phyloP scores from a whole-genome alignment of 176 grass and related monocot species.

The Urochloa ruziziensis region DNA sequence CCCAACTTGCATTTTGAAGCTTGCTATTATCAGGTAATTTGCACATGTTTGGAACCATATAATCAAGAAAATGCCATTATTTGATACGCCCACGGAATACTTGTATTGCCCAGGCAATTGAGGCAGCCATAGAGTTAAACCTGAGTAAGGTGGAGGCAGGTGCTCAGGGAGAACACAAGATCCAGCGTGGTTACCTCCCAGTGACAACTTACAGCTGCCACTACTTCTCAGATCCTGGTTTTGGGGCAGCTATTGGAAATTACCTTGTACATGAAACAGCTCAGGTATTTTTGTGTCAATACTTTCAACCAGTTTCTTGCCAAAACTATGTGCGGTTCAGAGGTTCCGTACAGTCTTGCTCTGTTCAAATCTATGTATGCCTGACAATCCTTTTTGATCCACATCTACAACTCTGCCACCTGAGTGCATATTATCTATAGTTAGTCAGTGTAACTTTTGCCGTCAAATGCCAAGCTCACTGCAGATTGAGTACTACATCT shows the following conservation, averaged over 20 bases:
- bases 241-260: slow-evolving; percentile 63
- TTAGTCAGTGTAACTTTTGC: background rate
- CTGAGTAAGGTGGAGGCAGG: slow-evolving; percentile 90
- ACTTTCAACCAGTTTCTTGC: background rate
- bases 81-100: background rate
- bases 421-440: slow-evolving; percentile 14
- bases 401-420: slow-evolving; percentile 2
- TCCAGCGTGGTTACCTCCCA: slow-evolving; percentile 96
- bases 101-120: slow-evolving; percentile 71
- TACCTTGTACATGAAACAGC: slow-evolving; percentile 65
- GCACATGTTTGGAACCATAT: background rate
- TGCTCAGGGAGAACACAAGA: slow-evolving; percentile 97
- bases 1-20: slow-evolving; percentile 98
- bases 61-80: slow-evolving; percentile 9
- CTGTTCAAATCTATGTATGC: slow-evolving; percentile 17
- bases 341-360: background rate
- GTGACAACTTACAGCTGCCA: slow-evolving; percentile 89
- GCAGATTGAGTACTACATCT: slow-evolving; percentile 12
- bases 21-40: slow-evolving; percentile 95
- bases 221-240: slow-evolving; percentile 81
- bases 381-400: slow-evolving; percentile 18
- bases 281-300: slow-evolving; percentile 59
- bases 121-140: slow-evolving; percentile 91
- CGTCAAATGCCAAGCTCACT: slow-evolving; percentile 11
- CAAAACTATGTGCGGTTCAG: background rate